Evolutionary conservation across 306 rosid species (phyloP).

Genomic region (Luffa aegyptiaca): DNA sequence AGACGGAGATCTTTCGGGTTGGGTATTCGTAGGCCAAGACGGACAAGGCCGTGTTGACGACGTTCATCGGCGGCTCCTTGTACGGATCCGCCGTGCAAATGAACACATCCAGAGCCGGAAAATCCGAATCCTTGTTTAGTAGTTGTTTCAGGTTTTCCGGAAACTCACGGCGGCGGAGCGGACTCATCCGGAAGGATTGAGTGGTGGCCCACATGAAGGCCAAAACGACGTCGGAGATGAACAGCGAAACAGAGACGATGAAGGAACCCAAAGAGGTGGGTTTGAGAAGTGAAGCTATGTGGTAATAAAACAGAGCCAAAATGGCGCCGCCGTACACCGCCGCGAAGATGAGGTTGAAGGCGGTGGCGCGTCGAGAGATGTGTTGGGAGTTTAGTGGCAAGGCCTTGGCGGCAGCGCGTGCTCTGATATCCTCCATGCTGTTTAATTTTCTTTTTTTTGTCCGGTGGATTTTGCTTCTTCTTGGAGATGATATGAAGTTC

Average conservation of each 20-base stretch:
- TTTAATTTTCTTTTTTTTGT: no score
- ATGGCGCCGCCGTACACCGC: constrained; percentile 14
- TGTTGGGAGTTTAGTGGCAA: constrained; percentile 16
- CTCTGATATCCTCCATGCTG: not conserved
- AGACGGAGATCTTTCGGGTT: constrained; percentile 26
- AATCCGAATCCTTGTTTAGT: not conserved
- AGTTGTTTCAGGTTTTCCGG: constrained; percentile 6
- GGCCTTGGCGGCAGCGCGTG: not conserved
- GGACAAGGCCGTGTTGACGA: constrained; percentile 37
- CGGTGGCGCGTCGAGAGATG: not conserved
- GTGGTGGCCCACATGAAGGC: constrained; percentile 18
- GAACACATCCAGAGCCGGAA: constrained; percentile 33
- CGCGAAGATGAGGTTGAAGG: constrained; percentile 21
- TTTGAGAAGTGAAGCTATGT: constrained; percentile 6
- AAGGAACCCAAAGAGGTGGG: constrained; percentile 11
- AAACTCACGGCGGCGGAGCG: constrained; percentile 21
- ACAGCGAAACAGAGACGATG: constrained; percentile 19
- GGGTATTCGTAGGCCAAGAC: constrained; percentile 40
- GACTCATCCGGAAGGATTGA: constrained; percentile 24
- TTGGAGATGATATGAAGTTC: no score
- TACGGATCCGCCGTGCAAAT: constrained; percentile 41
- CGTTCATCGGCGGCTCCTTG: constrained; percentile 40
- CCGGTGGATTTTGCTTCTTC: no score
- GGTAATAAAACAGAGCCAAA: constrained; percentile 23
- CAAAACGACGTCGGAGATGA: constrained; percentile 23